Percentiles rank a stretch among this genome's conserved stretches.
Conservation (phyloP, 257 asterid genomes). For the Nicotiana tomentosiformis region DNA sequence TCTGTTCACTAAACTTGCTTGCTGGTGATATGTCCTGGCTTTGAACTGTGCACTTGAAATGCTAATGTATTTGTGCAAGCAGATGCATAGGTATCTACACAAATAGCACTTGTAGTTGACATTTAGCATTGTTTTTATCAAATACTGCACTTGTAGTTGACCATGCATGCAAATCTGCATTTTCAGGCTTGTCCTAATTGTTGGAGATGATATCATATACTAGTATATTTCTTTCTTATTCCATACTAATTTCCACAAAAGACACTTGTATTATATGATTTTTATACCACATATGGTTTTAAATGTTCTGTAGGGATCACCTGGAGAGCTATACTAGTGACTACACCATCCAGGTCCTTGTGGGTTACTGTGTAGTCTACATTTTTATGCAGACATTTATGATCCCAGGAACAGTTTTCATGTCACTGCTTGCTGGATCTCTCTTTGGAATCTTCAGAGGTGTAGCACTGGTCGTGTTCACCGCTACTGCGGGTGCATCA, state of each 20-base stretch:
- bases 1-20: not conserved
- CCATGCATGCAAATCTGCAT: not conserved
- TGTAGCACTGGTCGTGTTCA: conserved; percentile 80
- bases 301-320: conserved; percentile 48
- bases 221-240: not conserved
- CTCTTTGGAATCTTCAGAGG: conserved; percentile 88
- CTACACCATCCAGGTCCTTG: conserved; percentile 82
- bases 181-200: not conserved
- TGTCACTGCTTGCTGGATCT: conserved; percentile 95
- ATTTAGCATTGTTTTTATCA: not conserved
- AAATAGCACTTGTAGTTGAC: not conserved
- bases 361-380: conserved; percentile 86
- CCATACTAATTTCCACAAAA: not conserved
- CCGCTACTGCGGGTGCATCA: conserved; percentile 96
- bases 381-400: conserved; percentile 97
- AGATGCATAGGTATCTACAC: not conserved
- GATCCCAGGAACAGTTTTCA: conserved; percentile 95
- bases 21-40: not conserved
- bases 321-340: conserved; percentile 93
- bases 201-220: not conserved
- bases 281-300: not conserved
- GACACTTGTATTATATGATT: not conserved
- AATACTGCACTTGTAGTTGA: not conserved
- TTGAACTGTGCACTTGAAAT: not conserved
- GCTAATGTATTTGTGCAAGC: not conserved